Evolutionary conservation across 2,329 filamentous ascomycete species (phyloP), one percentile per base, ranked within the genome.

Genomic region (Periglandula ipomoeae): DNA sequence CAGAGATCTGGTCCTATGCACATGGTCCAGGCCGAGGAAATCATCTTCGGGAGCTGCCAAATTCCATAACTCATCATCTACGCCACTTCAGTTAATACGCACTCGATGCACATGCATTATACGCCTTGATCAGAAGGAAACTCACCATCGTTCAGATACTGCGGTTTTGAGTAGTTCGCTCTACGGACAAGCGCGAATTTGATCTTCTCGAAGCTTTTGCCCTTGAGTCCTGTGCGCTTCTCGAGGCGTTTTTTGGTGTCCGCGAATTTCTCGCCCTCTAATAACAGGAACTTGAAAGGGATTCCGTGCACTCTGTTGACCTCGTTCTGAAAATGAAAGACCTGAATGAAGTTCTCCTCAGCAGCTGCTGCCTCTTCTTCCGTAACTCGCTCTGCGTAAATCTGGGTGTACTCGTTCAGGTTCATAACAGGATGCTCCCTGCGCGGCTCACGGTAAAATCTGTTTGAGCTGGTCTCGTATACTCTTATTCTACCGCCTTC

Each of bases 151-250:
- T 85, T 82, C 42, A 98, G 73, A 69, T 94, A 94, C 51, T 81
- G 78, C 23, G 89, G 85, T 61, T 85, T 89, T 35, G 85, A 82
- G 67, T 87, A 94, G 38, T 74, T 73, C 46, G 81, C 76, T 63
- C 86, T 75, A 64, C 82, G 74, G 46, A 96, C 78, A 27, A 95
- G 69, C 6, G 89, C 87, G 72, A 98, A 96, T 68, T 94, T 96
- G 67, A 98, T 93, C 75, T 97, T 97, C 67, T 98, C 91, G 57
- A 98, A 90, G 56, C 89, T 89, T 74, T 98, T 98, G 66, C 93
- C 94, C 69, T 96, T 96, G 70, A 98, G 84, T 23, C 90, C 90
- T 1, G 88, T 95, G 51, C 91, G 79, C 66, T 90, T 91, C 58
- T 93, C 90, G 4, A 98, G 73, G n/a, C 93, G 82, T 69, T 95